phyloP scores from a whole-genome alignment of 164 flowering plant genomes.

The Cinnamomum micranthum region DNA sequence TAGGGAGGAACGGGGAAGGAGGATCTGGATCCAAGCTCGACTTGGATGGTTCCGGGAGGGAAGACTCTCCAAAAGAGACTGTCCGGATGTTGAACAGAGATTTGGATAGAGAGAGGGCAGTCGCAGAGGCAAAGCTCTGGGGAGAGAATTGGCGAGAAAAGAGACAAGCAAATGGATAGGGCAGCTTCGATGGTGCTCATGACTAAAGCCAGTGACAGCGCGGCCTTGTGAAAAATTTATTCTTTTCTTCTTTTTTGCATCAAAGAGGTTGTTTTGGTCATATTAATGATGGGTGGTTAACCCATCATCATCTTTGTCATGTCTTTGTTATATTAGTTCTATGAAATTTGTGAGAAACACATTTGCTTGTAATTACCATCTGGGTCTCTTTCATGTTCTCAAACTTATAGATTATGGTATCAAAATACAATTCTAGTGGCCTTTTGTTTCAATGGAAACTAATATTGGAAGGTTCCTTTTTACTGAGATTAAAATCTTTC shows the following conservation, averaged over 20 bases:
- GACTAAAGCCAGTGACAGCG: conserved; percentile 15
- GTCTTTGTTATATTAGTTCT: background rate
- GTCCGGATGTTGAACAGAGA: conserved; percentile 50
- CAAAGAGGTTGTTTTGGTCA: background rate
- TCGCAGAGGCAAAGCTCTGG: conserved; percentile 97
- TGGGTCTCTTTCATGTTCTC: too few species aligned
- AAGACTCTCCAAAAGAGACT: conserved; percentile 70
- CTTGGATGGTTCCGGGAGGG: conserved; percentile 65
- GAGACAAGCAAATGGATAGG: conserved; percentile 58
- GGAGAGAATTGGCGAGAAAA: conserved; percentile 87
- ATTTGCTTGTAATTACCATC: too few species aligned
- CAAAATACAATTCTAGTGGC: too few species aligned
- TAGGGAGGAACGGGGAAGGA: conserved; percentile 45
- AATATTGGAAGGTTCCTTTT: too few species aligned
- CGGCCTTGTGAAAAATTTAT: background rate
- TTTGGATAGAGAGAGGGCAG: conserved; percentile 76
- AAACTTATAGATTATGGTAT: too few species aligned
- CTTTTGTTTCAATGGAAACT: too few species aligned
- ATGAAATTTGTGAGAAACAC: background rate
- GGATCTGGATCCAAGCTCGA: conserved; percentile 66
- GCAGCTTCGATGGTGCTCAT: conserved; percentile 44
- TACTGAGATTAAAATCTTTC: too few species aligned
- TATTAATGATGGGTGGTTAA: background rate
- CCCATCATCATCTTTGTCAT: background rate
- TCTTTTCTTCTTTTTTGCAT: background rate